Percentiles rank a stretch among this genome's conserved stretches.
Conservation (phyloP, 164 flowering plant species). For the Tetrastigma voinierianum region DNA sequence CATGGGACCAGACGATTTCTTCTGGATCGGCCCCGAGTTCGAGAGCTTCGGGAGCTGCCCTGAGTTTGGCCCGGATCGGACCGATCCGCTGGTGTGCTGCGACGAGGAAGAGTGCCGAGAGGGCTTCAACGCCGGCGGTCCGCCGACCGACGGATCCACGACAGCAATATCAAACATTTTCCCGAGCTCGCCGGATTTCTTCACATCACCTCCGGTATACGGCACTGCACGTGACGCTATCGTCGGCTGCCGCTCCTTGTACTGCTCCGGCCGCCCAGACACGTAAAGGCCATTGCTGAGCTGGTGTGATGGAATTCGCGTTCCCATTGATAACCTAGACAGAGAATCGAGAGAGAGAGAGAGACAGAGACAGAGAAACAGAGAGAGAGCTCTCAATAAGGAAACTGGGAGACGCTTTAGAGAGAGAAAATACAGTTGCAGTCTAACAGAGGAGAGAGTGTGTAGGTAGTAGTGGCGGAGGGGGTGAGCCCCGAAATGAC, state of each 20-base stretch:
- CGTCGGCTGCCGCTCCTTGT: slow-evolving; percentile 57
- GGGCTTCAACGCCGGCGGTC: slow-evolving; percentile 28
- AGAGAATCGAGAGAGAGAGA: slow-evolving; percentile 4
- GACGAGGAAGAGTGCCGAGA: slow-evolving; percentile 57
- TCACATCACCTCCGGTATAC: slow-evolving; percentile 83
- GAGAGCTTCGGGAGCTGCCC: slow-evolving; percentile 18
- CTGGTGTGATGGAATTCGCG: slow-evolving; percentile 69
- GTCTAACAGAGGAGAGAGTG: background rate
- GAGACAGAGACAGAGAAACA: slow-evolving; percentile 9
- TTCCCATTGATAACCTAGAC: slow-evolving; percentile 36
- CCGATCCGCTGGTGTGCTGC: slow-evolving; percentile 64
- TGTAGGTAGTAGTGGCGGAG: background rate
- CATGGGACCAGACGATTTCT: slow-evolving; percentile 29
- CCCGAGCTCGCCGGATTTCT: slow-evolving; percentile 87
- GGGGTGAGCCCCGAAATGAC: slow-evolving; percentile 12
- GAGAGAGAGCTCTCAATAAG: no score
- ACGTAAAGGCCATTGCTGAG: slow-evolving; percentile 69
- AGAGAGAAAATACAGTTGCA: slow-evolving; percentile 5
- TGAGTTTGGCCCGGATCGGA: slow-evolving; percentile 57
- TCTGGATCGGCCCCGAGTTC: slow-evolving; percentile 5
- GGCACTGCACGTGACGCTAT: slow-evolving; percentile 64
- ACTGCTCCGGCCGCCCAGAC: slow-evolving; percentile 65
- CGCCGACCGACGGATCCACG: slow-evolving; percentile 22
- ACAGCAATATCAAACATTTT: slow-evolving; percentile 83
- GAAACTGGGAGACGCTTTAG: slow-evolving; percentile 1